phyloP scores from a whole-genome alignment of 768 basidiomycete genomes.

The Lyophyllum semitale region DNA sequence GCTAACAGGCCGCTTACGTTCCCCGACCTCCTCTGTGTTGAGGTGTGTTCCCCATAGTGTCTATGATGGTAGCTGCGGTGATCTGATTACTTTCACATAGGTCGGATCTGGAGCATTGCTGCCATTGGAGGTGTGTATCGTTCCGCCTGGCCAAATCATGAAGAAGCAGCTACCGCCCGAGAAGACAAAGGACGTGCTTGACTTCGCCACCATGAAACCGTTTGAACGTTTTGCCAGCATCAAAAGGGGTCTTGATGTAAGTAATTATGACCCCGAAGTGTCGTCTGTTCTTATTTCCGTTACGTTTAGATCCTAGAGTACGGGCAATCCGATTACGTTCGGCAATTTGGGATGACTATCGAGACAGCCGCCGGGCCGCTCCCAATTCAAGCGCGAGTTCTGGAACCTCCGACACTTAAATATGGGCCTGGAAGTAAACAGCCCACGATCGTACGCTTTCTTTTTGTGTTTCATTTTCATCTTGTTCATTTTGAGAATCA shows the following conservation, averaged over 20 bases:
- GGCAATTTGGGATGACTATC: conserved; percentile 68
- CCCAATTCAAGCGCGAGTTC: conserved; percentile 53
- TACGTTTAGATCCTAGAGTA: conserved; percentile 53
- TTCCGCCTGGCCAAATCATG: conserved; percentile 69
- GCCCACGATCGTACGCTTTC: conserved; percentile 45
- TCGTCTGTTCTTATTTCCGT: not conserved
- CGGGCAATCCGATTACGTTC: conserved; percentile 72
- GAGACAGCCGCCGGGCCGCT: conserved; percentile 48
- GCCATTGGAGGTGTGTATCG: conserved; percentile 67
- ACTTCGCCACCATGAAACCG: conserved; percentile 69
- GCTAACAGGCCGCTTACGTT: conserved; percentile 36
- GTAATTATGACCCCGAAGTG: not conserved
- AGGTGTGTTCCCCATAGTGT: conserved; percentile 37
- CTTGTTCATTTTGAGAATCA: conserved; percentile 24
- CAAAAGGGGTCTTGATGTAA: conserved; percentile 39
- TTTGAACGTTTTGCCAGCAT: conserved; percentile 58
- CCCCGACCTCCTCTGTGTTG: conserved; percentile 53
- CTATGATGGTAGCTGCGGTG: not conserved
- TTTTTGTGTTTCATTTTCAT: not conserved
- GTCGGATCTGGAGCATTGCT: conserved; percentile 62
- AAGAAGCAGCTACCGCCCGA: conserved; percentile 71
- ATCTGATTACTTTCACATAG: conserved; percentile 30
- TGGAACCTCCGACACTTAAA: conserved; percentile 61
- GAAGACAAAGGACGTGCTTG: conserved; percentile 61
- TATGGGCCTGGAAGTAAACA: conserved; percentile 62